Evolutionary conservation across 2,329 filamentous ascomycete genomes (phyloP).

Genomic region (Coleophoma crateriformis): DNA sequence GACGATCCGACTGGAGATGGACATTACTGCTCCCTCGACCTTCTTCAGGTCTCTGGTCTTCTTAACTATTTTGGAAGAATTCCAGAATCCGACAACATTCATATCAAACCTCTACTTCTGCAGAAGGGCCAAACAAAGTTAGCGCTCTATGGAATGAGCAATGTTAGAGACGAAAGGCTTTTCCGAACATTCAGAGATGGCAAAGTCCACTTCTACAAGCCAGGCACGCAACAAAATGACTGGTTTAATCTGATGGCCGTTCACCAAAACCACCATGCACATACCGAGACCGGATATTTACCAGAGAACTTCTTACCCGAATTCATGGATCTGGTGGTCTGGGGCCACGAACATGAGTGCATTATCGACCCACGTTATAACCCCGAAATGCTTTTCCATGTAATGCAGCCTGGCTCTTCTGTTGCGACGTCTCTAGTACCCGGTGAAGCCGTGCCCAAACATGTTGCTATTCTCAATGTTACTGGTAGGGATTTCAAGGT

Average conservation of each 20-base stretch:
- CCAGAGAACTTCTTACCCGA: conserved; percentile 90
- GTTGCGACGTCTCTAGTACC: conserved; percentile 88
- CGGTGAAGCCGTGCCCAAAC: conserved; percentile 85
- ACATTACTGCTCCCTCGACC: conserved; percentile 82
- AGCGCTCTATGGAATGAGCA: conserved; percentile 89
- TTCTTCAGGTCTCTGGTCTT: conserved; percentile 84
- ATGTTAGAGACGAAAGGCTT: conserved; percentile 90
- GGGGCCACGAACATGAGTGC: conserved; percentile 98
- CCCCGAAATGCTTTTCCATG: conserved; percentile 82
- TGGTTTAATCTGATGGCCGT: conserved; percentile 97
- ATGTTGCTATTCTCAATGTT: conserved; percentile 80
- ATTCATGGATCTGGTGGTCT: conserved; percentile 87
- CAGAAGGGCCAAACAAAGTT: conserved; percentile 93
- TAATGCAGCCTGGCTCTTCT: conserved; percentile 96
- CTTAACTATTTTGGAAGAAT: conserved; percentile 95
- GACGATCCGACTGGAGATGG: conserved; percentile 97
- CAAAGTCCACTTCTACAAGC: conserved; percentile 90
- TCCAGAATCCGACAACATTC: conserved; percentile 88
- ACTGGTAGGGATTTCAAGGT: conserved; percentile 76
- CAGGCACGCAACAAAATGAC: conserved; percentile 71
- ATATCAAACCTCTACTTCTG: conserved; percentile 83
- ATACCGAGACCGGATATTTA: conserved; percentile 88
- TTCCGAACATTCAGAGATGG: conserved; percentile 90
- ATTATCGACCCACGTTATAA: conserved; percentile 80
- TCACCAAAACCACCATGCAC: conserved; percentile 92